phyloP scores from a whole-genome alignment of 345 rosid genomes.

The Capsella bursapastoris region DNA sequence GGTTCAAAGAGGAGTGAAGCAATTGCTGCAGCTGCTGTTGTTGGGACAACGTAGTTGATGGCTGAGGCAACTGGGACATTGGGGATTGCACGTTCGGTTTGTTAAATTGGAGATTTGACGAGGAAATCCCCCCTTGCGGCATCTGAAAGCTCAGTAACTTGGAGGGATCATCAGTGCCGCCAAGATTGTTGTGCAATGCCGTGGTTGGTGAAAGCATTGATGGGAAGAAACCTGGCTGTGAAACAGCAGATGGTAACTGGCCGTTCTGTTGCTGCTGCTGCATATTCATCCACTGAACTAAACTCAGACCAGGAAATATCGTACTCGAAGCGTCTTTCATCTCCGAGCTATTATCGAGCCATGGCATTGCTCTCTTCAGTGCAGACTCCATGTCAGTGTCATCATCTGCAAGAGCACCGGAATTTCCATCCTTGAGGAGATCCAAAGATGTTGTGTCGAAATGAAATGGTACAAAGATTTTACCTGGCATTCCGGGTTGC shows the following conservation, averaged over 20 bases:
- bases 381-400: conserved; percentile 76
- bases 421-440: neutral
- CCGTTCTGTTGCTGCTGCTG: conserved; percentile 87
- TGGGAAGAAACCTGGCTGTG: conserved; percentile 48
- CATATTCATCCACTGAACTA: conserved; percentile 95
- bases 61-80: conserved; percentile 49
- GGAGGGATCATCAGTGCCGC: conserved; percentile 45
- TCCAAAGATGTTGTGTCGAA: conserved; percentile 18
- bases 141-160: conserved; percentile 49
- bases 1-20: conserved; percentile 45
- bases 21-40: conserved; percentile 51
- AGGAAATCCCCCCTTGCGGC: conserved; percentile 41
- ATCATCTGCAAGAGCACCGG: conserved; percentile 58
- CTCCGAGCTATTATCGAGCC: conserved; percentile 77
- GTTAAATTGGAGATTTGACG: conserved; percentile 46
- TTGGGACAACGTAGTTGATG: conserved; percentile 46
- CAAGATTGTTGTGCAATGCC: conserved; percentile 39
- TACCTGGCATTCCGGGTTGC: conserved; percentile 86
- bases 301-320: conserved; percentile 68
- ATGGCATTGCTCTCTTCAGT: conserved; percentile 87
- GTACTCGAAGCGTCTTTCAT: conserved; percentile 71
- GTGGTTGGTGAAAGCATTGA: conserved; percentile 39
- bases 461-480: conserved; percentile 24
- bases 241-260: conserved; percentile 48
- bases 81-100: conserved; percentile 37